phyloP scores from a whole-genome alignment of 306 rosid genomes.

The Arachis stenosperma region DNA sequence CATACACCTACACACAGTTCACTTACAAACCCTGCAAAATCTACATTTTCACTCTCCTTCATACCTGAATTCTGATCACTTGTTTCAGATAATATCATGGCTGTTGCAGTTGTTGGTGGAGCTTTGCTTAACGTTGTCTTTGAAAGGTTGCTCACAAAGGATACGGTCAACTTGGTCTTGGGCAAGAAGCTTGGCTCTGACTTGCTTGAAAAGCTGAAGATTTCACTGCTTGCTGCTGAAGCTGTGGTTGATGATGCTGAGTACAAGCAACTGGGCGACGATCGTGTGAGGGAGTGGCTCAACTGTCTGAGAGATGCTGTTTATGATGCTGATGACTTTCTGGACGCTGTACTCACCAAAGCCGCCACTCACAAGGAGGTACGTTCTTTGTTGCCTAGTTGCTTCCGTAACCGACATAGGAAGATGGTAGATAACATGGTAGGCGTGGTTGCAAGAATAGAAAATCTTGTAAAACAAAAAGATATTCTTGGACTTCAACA shows the following conservation, averaged over 20 bases:
- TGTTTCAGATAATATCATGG: not conserved
- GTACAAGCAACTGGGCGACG: not conserved
- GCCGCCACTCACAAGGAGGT: not conserved
- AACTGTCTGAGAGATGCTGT: not conserved
- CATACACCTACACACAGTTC: too few species aligned
- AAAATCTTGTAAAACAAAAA: not conserved
- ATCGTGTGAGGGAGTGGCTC: not conserved
- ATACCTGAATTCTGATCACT: not conserved
- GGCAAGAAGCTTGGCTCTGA: not conserved
- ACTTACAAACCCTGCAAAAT: too few species aligned
- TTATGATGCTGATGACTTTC: not conserved
- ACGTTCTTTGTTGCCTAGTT: not conserved
- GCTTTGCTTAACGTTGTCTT: not conserved
- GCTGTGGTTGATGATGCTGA: not conserved
- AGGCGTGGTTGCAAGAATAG: not conserved
- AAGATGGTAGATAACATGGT: not conserved
- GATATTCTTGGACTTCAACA: not conserved
- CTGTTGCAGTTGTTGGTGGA: not conserved
- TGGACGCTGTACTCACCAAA: not conserved
- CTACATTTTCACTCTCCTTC: not conserved
- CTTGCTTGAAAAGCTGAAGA: not conserved
- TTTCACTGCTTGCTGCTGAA: not conserved
- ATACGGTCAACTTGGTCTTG: not conserved
- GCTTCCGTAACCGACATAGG: not conserved
- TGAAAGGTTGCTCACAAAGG: not conserved